phyloP scores from a whole-genome alignment of 1,139 yeast genomes.

The Yamadazyma membranifaciens region DNA sequence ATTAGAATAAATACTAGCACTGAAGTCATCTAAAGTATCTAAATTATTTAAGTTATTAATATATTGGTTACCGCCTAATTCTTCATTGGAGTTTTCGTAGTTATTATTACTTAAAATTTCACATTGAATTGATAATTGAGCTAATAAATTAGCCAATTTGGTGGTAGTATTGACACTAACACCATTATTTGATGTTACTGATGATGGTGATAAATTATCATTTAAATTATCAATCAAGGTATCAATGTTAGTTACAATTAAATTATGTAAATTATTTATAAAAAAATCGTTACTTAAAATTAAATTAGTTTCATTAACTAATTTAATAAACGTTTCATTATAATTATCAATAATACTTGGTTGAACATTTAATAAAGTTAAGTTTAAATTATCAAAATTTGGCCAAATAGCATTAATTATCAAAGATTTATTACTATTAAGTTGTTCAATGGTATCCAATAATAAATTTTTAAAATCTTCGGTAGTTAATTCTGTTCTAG shows the following conservation, averaged over 20 bases:
- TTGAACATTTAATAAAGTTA: slow-evolving; percentile 45
- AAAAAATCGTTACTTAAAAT: slow-evolving; percentile 33
- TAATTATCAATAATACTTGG: slow-evolving; percentile 42
- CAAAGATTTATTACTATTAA: slow-evolving; percentile 20
- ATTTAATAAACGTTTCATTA: slow-evolving; percentile 42
- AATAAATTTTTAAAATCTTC: slow-evolving; percentile 49
- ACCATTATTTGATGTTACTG: slow-evolving; percentile 10
- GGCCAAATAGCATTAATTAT: slow-evolving; percentile 40
- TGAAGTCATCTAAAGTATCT: slow-evolving; percentile 76
- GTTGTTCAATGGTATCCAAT: slow-evolving; percentile 17
- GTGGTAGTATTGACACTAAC: slow-evolving; percentile 15
- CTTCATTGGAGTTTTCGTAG: slow-evolving; percentile 27
- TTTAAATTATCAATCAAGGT: slow-evolving; percentile 31
- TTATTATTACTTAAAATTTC: slow-evolving; percentile 50
- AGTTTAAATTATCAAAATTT: slow-evolving; percentile 39
- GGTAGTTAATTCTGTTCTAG: slow-evolving; percentile 67
- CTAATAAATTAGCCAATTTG: slow-evolving; percentile 69
- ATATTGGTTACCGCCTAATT: slow-evolving; percentile 42
- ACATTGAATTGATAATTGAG: slow-evolving; percentile 67
- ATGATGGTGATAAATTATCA: slow-evolving; percentile 20
- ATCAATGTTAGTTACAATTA: slow-evolving; percentile 28
- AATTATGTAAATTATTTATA: slow-evolving; percentile 26
- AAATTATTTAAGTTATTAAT: slow-evolving; percentile 49
- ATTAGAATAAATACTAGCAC: slow-evolving; percentile 89
- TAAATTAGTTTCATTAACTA: slow-evolving; percentile 44